These are phyloP conservation scores for Paramarasmius palmivorus DNA, from an alignment of 1,284 basidiomycete genomes.

Conservation along the genomic window DNA sequence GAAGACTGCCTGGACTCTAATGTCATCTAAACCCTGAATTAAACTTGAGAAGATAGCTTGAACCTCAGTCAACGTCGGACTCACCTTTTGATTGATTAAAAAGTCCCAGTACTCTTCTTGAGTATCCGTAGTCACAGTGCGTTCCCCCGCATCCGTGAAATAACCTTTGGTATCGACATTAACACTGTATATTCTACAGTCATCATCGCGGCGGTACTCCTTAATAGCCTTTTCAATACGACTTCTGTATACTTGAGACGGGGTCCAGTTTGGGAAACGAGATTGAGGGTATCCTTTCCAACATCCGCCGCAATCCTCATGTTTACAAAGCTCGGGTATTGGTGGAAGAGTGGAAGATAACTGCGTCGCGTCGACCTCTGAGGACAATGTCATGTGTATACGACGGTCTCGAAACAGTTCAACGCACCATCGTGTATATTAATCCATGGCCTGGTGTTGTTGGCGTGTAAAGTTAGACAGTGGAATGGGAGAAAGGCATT, in stretches of 20 bases:
- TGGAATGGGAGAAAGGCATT: conserved; percentile 11
- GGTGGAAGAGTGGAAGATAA: conserved; percentile 33
- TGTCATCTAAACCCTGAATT: conserved; percentile 27
- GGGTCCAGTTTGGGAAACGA: conserved; percentile 53
- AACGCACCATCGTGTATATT: conserved; percentile 31
- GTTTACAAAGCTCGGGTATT: conserved; percentile 38
- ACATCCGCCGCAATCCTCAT: conserved; percentile 32
- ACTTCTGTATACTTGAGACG: conserved; percentile 38
- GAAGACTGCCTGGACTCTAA: conserved; percentile 40
- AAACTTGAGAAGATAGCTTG: no score
- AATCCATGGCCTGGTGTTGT: conserved; percentile 34
- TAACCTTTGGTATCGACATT: conserved; percentile 35
- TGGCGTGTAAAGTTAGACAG: background rate
- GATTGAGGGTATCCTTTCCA: conserved; percentile 48
- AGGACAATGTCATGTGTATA: background rate
- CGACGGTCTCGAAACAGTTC: background rate
- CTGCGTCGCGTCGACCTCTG: conserved; percentile 33
- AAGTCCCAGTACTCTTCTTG: conserved; percentile 33
- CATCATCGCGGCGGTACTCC: conserved; percentile 22
- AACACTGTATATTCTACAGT: conserved; percentile 33
- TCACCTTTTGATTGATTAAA: conserved; percentile 32
- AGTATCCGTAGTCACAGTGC: conserved; percentile 20
- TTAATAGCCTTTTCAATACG: conserved; percentile 33
- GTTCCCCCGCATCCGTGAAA: conserved; percentile 29
- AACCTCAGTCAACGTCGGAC: conserved; percentile 4